Base-by-base conservation (phyloP, 1,284 basidiomycete species). In the Apiotrichum brassicae region DNA sequence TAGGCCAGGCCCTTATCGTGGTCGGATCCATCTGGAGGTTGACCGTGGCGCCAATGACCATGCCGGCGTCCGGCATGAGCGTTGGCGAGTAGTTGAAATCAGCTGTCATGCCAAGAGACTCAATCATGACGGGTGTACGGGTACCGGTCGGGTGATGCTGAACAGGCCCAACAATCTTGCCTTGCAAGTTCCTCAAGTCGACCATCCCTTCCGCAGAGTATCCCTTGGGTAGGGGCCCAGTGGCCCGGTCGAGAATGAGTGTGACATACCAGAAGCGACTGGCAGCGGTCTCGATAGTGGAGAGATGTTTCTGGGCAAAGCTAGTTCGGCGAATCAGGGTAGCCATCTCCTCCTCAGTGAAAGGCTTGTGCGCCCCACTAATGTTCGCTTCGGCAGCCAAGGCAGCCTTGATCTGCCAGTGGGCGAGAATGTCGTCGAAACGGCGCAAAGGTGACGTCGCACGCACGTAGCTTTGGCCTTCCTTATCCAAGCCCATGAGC, bases 371-470 rank as follows among this genome's bases (percentile, higher is more conserved):
- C n/a, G 45, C 43, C 23, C 8, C 45, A n/a, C 18, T 13, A 3
- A 59, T 12, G 6, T 55, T 53, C 4, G 52, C 53, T 18, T 59
- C 49, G 4, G 38, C 43, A 1, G 71, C 65, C 1, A 97, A 73
- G 3, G 80, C 80, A 42, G 83, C 76, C 68, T 97, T 94, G 71
- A 99, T 82, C 71, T 97, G 93, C 90, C 92, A 99, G 74, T 98
- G 95, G 9, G 77, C 75, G 6, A 95, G 66, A 59, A 97, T 72
- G 72, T 99, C 95, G 35, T 77, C 72, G 70, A 84, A 97, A 20
- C 95, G 81, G 37, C 95, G 79, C 42, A 99, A 75, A 0, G 95
- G 95, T 3, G 85, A 88, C 1, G 95, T 97, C 4, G 81, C 82
- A n/a, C 87, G 81, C 11, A 79, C 73, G 68, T 99, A 98, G 0